Evolutionary conservation across 306 rosid species (phyloP), one percentile per base, ranked within the genome.

Genomic region (Pyrus pyrifolia): DNA sequence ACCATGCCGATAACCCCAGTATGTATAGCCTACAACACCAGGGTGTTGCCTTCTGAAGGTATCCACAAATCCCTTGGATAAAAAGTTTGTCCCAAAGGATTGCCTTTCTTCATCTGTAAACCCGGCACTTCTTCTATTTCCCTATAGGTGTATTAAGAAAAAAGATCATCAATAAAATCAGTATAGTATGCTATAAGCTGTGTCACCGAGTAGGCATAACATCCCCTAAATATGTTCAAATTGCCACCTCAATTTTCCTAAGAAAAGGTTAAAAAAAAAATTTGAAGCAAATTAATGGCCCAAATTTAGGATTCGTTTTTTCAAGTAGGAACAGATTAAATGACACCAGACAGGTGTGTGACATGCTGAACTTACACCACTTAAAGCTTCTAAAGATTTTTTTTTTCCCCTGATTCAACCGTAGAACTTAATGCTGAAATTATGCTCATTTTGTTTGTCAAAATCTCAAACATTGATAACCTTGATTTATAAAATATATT

Each of bases 1-100:
- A 25, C 95, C 95, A 60, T 94, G 97, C 67, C 96, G 85, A 72
- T 87, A 92, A 74, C 98, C 98, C 98, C 98, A 94, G 71, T 91
- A 94, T 15, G 98, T 94, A 79, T 91, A 94, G 75, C 98, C 98
- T 72, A 94, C 87, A 66, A 83, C 95, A 65, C 87, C 88, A 23
- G 98, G 96, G 78, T 94, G 96, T 76, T 92, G 96, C 80, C 78
- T 87, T 80, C 98, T 85, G 75, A 89, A 94, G 77, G 96, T 92
- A 83, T 94, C 97, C 69, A 94, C 93, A 78, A 92, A 87, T 78
- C 98, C 97, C 55, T 62, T 90, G 8, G 96, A 84, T 69, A 94
- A 79, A 74, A 89, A 94, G 90, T 90, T 94, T 55, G 82, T 65
- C 15, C 79, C 89, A 70, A 94, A 94, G n/a, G 97, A 94, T 61